Evolutionary conservation across 768 basidiomycete species (phyloP), one percentile per base, ranked within the genome.

Genomic region (Lactarius sp.): DNA sequence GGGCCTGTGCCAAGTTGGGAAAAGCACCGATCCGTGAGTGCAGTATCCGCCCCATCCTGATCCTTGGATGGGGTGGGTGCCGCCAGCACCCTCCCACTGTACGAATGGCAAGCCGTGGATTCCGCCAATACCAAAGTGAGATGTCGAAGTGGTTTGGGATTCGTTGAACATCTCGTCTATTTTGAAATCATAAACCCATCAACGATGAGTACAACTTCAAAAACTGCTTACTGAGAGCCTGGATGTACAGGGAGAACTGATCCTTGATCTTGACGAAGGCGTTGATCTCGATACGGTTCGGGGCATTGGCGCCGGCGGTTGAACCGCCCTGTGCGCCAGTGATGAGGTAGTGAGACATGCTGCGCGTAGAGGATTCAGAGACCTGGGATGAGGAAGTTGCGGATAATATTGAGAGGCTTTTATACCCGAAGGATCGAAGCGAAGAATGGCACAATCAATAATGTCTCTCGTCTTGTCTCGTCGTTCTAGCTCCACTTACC

Each of bases 1-100:
- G 2, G 81, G 80, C 56, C 83, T 72, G 66, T 85, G 83, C 79
- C 80, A 84, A 4, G 80, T 81, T 10, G 82, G 82, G 75, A 83
- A 83, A 9, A 83, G 72, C 9, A 78, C 75, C 1, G 77, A 78
- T 16, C 79, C 80, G 69, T 85, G 83, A 20, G 77, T 78, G 68
- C 83, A 84, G 66, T 84, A 84, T 3, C 83, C 83, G n/a, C 74
- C 72, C 73, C 74, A 77, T 8, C 62, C 63, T 8, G 70, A 65
- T 0, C 65, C 61, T 18, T 69, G 55, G 12, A 69, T 72, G 1
- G 76, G 70, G 39, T 70, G 22, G 10, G 54, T 22, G 27, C 70
- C 67, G 9, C 74, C 76, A 12, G 75, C 72, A 14, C 75, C 78
- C 56, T 80, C 75, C 80, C 81, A 85, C 0, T 70, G 66, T 10